Evolutionary conservation across 805 yeast species (phyloP), one percentile per base, ranked within the genome.

Genomic region (Spathaspora girioi): DNA sequence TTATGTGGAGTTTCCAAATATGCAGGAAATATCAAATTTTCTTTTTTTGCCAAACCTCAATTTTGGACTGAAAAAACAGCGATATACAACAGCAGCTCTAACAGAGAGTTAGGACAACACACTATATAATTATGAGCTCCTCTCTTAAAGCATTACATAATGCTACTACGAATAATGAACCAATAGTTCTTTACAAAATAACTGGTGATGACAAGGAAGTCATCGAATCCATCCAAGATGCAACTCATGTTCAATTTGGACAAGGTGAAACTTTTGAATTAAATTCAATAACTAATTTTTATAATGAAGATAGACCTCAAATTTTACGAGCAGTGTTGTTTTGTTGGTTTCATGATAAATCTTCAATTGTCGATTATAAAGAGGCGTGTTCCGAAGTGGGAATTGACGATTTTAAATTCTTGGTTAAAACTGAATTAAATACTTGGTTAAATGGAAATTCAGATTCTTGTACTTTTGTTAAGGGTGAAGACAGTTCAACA

Each of bases 401-500:
- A 2, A 77, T 93, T 32, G 76, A 82, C 2, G 89, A 89, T 55
- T 80, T 93, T 63, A 83, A 89, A 51, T 92, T 93, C 63, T 69
- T 89, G 64, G 96, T 90, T 60, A 84, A 96, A 68, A 84, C 90
- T 8, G 97, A 93, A 63, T 77, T 93, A 54, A 77, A 86, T 50
- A 80, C 89, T 29, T 92, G 94, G 91, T 76, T 93, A 48, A 79
- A 78, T 53, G 97, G 97, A 3, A 76, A 81, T 18, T 73, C 83
- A 2, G 82, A 77, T 38, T 74, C 78, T 20, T 83, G 89, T 55
- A 79, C 82, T 49, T 84, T 65, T 71, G 38, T 58, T 61, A 42
- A 69, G 65, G 35, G 64, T 63, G 17, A 69, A 62, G 45, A 66
- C 45, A 59, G 60, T n/a, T 55, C 47, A 49, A 67, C 31, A 46